These are phyloP conservation scores for Rhytidiadelphus loreus DNA, from an alignment of 225 moss, liverwort and hornwort species.

Conservation along the genomic window DNA sequence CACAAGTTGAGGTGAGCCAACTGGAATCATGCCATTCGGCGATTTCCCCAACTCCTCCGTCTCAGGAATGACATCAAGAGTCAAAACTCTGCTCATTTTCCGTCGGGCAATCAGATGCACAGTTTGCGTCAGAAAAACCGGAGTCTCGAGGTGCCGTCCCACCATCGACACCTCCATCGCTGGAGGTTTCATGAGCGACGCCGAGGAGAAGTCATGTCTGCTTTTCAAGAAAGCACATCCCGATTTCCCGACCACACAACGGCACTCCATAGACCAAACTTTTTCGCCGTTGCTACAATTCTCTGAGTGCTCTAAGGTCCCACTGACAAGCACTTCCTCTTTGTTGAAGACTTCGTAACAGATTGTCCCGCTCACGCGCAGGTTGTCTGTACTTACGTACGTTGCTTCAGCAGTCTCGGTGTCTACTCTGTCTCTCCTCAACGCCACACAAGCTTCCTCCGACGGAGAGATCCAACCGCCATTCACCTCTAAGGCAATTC, in stretches of 20 bases:
- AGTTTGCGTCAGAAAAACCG: slow-evolving; percentile 43
- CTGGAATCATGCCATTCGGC: slow-evolving; percentile 6
- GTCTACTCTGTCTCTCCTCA: slow-evolving; percentile 50
- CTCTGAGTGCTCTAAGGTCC: slow-evolving; percentile 24
- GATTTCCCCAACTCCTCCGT: slow-evolving; percentile 45
- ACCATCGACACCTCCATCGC: slow-evolving; percentile 52
- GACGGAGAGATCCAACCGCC: slow-evolving; percentile 57
- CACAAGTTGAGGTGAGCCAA: slow-evolving; percentile 27
- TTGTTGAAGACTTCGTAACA: slow-evolving; percentile 35
- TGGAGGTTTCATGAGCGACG: slow-evolving; percentile 17
- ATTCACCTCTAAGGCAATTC: slow-evolving; percentile 51
- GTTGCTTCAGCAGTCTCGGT: slow-evolving; percentile 46
- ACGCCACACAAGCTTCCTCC: slow-evolving; percentile 27
- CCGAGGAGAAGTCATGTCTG: slow-evolving; percentile 28
- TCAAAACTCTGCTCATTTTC: slow-evolving; percentile 20
- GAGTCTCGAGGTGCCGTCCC: slow-evolving; percentile 34
- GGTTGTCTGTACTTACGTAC: slow-evolving; percentile 55
- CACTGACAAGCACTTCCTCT: slow-evolving; percentile 39
- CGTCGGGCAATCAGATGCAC: slow-evolving; percentile 45
- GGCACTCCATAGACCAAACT: slow-evolving; percentile 49
- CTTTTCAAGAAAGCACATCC: slow-evolving; percentile 46
- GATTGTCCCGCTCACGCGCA: slow-evolving; percentile 50
- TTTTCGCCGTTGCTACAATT: not conserved
- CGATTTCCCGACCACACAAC: slow-evolving; percentile 41
- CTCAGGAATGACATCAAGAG: slow-evolving; percentile 57